Evolutionary conservation across 2,329 filamentous ascomycete species (phyloP).

Genomic region (Fusarium floridanum): DNA sequence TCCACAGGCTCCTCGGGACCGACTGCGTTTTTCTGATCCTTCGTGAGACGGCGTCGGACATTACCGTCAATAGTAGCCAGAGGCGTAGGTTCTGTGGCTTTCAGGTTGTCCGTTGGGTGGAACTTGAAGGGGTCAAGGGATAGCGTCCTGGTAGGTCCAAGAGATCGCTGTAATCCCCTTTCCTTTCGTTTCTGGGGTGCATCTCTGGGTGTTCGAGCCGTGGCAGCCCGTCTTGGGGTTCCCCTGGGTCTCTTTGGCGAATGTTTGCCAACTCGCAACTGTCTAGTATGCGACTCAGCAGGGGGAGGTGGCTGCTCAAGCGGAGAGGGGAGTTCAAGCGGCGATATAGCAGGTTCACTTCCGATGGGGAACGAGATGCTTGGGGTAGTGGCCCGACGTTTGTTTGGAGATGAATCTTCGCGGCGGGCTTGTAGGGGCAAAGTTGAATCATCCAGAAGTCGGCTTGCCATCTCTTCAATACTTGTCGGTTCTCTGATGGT

Average conservation of each 20-base stretch:
- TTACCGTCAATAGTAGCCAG: slow-evolving; percentile 33
- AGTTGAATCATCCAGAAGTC: slow-evolving; percentile 45
- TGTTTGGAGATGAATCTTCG: slow-evolving; percentile 11
- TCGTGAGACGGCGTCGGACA: slow-evolving; percentile 2
- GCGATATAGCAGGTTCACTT: slow-evolving; percentile 14
- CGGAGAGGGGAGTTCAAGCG: slow-evolving; percentile 20
- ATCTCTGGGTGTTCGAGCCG: slow-evolving; percentile 20
- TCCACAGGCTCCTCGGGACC: slow-evolving; percentile 6
- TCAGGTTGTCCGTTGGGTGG: slow-evolving; percentile 27
- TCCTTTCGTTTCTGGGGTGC: slow-evolving; percentile 29
- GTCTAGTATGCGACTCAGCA: slow-evolving; percentile 4
- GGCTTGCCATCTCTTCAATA: slow-evolving; percentile 49
- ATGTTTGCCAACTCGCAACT: slow-evolving; percentile 23
- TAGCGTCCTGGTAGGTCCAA: slow-evolving; percentile 23
- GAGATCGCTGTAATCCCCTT: slow-evolving; percentile 26
- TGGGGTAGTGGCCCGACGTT: slow-evolving; percentile 16
- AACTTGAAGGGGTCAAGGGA: slow-evolving; percentile 39
- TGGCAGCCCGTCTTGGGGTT: slow-evolving; percentile 29
- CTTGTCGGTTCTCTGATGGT: slow-evolving; percentile 9
- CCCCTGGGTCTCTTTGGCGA: slow-evolving; percentile 19
- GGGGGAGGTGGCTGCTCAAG: slow-evolving; percentile 7
- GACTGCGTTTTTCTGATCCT: neutral
- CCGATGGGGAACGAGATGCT: neutral
- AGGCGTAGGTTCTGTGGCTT: slow-evolving; percentile 17
- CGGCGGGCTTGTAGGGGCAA: slow-evolving; percentile 13